Evolutionary conservation across 805 yeast genomes (phyloP), one percentile per base, ranked within the genome.

Genomic region (Zygosaccharomyces lentus): DNA sequence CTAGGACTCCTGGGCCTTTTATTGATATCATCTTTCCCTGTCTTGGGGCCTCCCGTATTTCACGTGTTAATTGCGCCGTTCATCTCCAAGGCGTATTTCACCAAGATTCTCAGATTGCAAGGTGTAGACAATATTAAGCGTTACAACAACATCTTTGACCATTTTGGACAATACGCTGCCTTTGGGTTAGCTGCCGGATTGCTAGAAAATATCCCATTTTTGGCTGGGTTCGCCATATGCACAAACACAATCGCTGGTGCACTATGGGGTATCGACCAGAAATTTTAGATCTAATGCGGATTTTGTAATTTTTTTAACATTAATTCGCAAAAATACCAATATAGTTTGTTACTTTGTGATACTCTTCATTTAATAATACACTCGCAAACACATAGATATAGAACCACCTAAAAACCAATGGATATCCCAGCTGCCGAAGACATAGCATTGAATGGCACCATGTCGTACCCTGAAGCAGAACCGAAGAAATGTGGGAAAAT

Each of bases 131-230:
- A 57, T 26, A 24, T 48, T 3, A 50, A 59, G 44, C 53, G 64
- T 36, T 46, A 50, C 32, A 55, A 59, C 31, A 39, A 27, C 6
- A 56, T 64, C 34, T 56, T 49, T 34, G 51, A 47, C 13, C 58
- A 57, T 42, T 49, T 60, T 25, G 68, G 68, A 6, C 48, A 54
- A 32, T 64, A 56, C 36, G 49, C 58, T 12, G 59, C 60, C 1
- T 62, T 63, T 51, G 68, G 68, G 2, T 15, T 63, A n/a, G 43
- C 52, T 13, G 64, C 64, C 3, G 58, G 58, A 3, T 25, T 58
- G 23, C 29, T 62, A 25, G 68, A 64, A 45, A 46, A 52, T 17
- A 49, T 62, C 6, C 67, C 68, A 31, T 48, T 62, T 3, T 25
- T 61, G 17, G 52, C 68, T 3, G 62, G 62, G 3, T 37, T 63